Base-by-base conservation (phyloP, 352 stramenopile species). In the Phytophthora sojae region DNA sequence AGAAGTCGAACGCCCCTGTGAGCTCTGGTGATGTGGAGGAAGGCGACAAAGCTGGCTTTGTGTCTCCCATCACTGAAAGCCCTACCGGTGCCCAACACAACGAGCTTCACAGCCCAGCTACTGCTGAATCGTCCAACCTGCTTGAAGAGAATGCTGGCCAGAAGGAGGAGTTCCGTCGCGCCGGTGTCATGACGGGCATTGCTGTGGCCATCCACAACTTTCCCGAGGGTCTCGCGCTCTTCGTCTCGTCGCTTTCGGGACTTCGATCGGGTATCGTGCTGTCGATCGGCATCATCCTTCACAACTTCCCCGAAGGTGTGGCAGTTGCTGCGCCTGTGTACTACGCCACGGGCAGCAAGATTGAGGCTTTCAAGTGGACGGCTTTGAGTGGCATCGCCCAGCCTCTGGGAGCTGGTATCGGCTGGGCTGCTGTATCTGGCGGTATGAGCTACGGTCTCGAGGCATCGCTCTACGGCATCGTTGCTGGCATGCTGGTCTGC, bases 151-250 rank as follows among this genome's bases (percentile, higher is more conserved):
- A 49, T 29, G 21, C 47, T 29, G 19, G 19, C 15, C 14, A 53
- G 19, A 86, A 90, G 64, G 61, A 82, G 11, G 74, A 88, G 26
- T 91, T 96, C 56, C 81, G 90, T 25, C 82, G 85, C 19, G 94
- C 97, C 59, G 96, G 96, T 59, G 75, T 98, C 4, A 89, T 97
- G 64, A 99, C 96, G 2, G 97, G 96, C 14, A 75, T 99, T 9
- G 97, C 94, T 45, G 98, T 99, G 62, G 95, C 90, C 4, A 98
- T 99, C 39, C 97, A 99, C 80, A 99, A 99, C 78, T 98, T 99
- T 71, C 97, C 97, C 0, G 97, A 99, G 70, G 97, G 97, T 0
- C 69, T 99, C 8, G 98, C 96, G 15, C 98, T 97, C 6, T 99
- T 98, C 70, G 95, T 99, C 17, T 96, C 91, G 0, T 93, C 95